phyloP scores from a whole-genome alignment of 352 stramenopile genomes.

The Phytophthora rubi region DNA sequence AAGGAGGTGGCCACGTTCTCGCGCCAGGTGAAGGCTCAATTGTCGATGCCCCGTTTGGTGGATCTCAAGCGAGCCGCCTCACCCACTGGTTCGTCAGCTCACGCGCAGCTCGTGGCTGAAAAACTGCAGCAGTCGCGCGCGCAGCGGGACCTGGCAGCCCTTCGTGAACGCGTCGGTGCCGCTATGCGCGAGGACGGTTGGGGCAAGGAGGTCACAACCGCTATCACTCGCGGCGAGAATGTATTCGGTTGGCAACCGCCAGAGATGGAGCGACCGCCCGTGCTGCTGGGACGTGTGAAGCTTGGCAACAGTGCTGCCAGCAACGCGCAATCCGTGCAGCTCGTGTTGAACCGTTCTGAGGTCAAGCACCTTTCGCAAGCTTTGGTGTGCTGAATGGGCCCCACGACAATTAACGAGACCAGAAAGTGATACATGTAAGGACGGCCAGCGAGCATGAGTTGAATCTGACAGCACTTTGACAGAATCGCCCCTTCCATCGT shows the following conservation, averaged over 20 bases:
- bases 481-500: neutral
- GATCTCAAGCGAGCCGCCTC: conserved; percentile 47
- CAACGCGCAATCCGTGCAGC: conserved; percentile 29
- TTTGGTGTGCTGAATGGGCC: conserved; percentile 45
- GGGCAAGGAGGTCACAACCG: conserved; percentile 60
- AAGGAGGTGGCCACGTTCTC: conserved; percentile 63
- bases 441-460: conserved; percentile 11
- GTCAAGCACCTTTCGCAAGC: conserved; percentile 52
- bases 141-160: conserved; percentile 42
- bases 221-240: conserved; percentile 65
- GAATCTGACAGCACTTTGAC: conserved; percentile 20
- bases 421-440: neutral
- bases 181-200: conserved; percentile 60
- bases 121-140: conserved; percentile 58
- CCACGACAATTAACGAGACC: neutral
- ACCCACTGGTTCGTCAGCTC: conserved; percentile 26
- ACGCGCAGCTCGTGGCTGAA: conserved; percentile 55
- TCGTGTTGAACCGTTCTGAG: conserved; percentile 57
- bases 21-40: conserved; percentile 55
- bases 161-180: conserved; percentile 53
- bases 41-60: conserved; percentile 75
- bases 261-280: conserved; percentile 71
- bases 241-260: conserved; percentile 80
- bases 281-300: conserved; percentile 69
- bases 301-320: conserved; percentile 24